phyloP scores from a whole-genome alignment of 176 grass and related monocot genomes.

The Oryza officinalis region DNA sequence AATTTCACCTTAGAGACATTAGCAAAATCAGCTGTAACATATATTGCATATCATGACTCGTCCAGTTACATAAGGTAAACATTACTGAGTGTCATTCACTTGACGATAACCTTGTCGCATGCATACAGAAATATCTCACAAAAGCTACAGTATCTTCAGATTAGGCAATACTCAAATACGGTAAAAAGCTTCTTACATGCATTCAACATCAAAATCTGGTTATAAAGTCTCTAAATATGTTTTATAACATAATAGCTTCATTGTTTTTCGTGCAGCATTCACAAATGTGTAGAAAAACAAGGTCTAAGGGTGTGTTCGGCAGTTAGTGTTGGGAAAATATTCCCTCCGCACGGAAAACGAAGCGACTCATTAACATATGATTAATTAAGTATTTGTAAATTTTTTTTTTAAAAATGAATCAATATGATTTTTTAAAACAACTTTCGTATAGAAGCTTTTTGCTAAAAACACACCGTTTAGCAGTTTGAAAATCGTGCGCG shows the following conservation, averaged over 20 bases:
- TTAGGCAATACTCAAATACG: constrained; percentile 24
- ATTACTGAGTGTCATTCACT: constrained; percentile 15
- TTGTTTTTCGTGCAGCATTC: neutral
- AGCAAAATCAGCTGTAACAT: neutral
- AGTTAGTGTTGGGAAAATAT: too few relatives aligned
- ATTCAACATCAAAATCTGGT: neutral
- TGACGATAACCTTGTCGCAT: neutral
- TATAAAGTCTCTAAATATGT: neutral
- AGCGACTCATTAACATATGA: too few relatives aligned
- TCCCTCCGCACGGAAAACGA: too few relatives aligned
- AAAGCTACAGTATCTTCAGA: neutral
- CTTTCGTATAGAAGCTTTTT: too few relatives aligned
- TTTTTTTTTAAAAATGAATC: too few relatives aligned
- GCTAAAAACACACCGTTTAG: too few relatives aligned
- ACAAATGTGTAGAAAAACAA: constrained; percentile 4
- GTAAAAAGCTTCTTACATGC: neutral
- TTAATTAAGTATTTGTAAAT: too few relatives aligned
- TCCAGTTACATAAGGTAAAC: neutral
- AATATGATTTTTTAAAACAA: too few relatives aligned
- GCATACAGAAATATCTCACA: constrained; percentile 12
- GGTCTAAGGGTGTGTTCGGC: too few relatives aligned
- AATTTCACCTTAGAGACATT: neutral
- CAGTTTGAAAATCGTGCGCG: too few relatives aligned
- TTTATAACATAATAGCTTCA: neutral
- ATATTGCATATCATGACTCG: neutral